phyloP scores from a whole-genome alignment of 2,329 filamentous ascomycete genomes.

The Paraphoma sp. region DNA sequence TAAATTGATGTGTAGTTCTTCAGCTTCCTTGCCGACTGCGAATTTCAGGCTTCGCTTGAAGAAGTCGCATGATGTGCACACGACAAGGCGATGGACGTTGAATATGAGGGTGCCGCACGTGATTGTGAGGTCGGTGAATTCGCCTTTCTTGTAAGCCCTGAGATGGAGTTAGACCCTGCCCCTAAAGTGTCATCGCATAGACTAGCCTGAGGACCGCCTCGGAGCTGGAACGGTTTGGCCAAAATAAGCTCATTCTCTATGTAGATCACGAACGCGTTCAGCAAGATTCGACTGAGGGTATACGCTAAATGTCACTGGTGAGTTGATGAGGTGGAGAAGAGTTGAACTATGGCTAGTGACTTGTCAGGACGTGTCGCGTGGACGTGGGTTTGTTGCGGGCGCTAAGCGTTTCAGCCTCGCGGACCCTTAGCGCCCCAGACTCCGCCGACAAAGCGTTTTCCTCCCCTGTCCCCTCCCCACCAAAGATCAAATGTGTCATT shows the following conservation, averaged over 20 bases:
- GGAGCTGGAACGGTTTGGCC: not conserved
- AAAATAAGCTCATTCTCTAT: not conserved
- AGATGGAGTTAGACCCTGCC: not conserved
- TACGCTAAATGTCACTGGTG: too few species aligned
- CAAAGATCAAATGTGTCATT: too few species aligned
- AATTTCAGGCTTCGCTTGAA: constrained; percentile 20
- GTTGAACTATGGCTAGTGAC: too few species aligned
- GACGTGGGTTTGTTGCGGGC: too few species aligned
- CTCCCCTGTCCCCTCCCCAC: too few species aligned
- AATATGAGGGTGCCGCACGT: constrained; percentile 20
- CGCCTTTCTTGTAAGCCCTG: constrained; percentile 16
- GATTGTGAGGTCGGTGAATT: constrained; percentile 25
- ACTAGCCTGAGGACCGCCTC: constrained; percentile 3
- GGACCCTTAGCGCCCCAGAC: too few species aligned
- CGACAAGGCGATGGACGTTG: constrained; percentile 20
- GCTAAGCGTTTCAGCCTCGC: too few species aligned
- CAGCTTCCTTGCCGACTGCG: constrained; percentile 14
- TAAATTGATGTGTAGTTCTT: constrained; percentile 16
- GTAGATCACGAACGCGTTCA: not conserved
- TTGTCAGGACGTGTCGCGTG: too few species aligned
- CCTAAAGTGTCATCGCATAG: not conserved
- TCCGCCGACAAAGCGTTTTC: too few species aligned
- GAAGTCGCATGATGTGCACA: constrained; percentile 20
- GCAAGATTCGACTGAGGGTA: too few species aligned
- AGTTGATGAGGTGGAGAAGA: too few species aligned